These are phyloP conservation scores for Meripilus lineatus DNA, from an alignment of 1,284 basidiomycete genomes.

Conservation along the genomic window DNA sequence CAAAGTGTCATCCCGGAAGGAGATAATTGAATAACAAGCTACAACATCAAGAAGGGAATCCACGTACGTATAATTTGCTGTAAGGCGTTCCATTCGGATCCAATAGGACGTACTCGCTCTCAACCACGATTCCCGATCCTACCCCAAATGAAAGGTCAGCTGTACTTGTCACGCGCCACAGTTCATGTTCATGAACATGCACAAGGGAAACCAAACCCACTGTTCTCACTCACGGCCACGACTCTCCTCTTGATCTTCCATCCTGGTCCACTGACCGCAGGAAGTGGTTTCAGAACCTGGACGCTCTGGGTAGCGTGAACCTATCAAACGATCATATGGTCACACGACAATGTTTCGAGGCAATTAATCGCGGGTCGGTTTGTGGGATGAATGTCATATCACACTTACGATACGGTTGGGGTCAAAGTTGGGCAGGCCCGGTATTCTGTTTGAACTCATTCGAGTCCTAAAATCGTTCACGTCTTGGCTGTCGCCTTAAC, in stretches of 20 bases:
- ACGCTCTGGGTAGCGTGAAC: conserved; percentile 73
- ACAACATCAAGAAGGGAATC: neutral
- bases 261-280: conserved; percentile 57
- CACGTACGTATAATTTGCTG: conserved; percentile 64
- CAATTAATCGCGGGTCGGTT: too few species aligned
- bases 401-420: conserved; percentile 57
- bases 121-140: conserved; percentile 77
- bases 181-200: neutral
- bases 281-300: conserved; percentile 66
- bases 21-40: too few species aligned
- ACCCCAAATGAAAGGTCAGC: conserved; percentile 2
- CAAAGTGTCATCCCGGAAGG: neutral
- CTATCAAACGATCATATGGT: conserved; percentile 28
- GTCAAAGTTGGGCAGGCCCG: conserved; percentile 63
- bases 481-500: conserved; percentile 48
- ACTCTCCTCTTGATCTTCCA: conserved; percentile 62
- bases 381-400: neutral
- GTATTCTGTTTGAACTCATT: conserved; percentile 37
- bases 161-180: neutral
- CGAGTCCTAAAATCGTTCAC: conserved; percentile 60
- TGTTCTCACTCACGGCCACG: conserved; percentile 72
- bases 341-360: conserved; percentile 2
- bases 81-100: conserved; percentile 62
- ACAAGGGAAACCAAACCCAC: conserved; percentile 37
- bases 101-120: conserved; percentile 56